Base-by-base conservation (phyloP, 2,329 filamentous ascomycete genomes). In the Sclerotinia glacialis region DNA sequence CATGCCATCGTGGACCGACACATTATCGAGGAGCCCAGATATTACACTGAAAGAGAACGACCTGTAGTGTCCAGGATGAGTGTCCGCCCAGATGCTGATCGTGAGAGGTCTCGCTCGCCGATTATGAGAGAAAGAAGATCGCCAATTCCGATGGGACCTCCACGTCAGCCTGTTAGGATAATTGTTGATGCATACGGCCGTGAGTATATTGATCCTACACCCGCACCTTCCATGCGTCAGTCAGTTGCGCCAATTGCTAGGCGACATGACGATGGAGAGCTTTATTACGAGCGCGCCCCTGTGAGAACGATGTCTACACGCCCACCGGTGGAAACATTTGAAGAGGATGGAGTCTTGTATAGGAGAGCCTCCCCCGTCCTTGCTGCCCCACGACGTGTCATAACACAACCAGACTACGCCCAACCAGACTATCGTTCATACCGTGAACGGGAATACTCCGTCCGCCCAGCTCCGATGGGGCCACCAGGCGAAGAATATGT, bases 161-260 rank as follows among this genome's bases (percentile, higher is more conserved):
- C 81, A 44, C 75, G 77, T 52, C 81, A 80, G 56, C 73, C 85
- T 55, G 81, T 88, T 65, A 86, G 89, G 69, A 89, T 97, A 69
- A 83, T 96, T 44, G 82, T 96, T 65, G 93, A 97, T 78, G 87
- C 91, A 69, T 91, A 88, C 77, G 93, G 93, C 50, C 91, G 91
- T 76, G 87, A 92, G 75, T 97, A 93, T 78, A 85, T 86, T 68
- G 85, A 88, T 72, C 84, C 86, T 34, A 72, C 78, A 12, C 81
- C 80, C 58, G 71, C 77, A 31, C 71, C 81, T 28, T 69, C 80
- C 23, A 74, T 81, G 26, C 79, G 84, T 56, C 84, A 84, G 60
- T 87, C 86, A 9, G 80, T 83, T 21, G 84, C 83, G 5, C 82
- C 84, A 50, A 79, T 83, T 46, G 74, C 73, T 40, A 77, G 78